Percentiles rank a stretch among this genome's conserved stretches.
Conservation (phyloP, 73 alveolate genomes). For the Paramecium sexaurelia region DNA sequence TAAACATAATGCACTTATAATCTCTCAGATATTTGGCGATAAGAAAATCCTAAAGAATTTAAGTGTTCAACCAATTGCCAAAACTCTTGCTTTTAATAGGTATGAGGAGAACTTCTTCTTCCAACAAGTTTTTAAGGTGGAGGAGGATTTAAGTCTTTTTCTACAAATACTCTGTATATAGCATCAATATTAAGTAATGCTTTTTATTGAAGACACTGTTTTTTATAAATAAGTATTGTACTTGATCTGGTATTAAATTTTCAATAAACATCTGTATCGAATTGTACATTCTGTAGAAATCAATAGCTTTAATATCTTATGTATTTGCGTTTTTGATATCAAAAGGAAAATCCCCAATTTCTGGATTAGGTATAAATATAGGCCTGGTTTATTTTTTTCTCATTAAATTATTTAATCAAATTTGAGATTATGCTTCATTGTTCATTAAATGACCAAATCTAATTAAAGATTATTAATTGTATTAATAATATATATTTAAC, state of each 20-base stretch:
- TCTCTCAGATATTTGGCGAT: not conserved
- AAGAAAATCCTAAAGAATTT: not conserved
- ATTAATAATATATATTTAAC: not conserved
- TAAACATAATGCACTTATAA: conserved; percentile 24
- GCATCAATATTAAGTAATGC: not conserved
- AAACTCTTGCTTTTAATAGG: not conserved
- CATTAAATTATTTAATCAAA: not conserved
- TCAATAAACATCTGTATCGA: not conserved
- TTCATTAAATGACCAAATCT: not conserved
- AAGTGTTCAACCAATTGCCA: not conserved
- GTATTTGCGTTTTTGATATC: not conserved
- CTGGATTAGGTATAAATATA: not conserved
- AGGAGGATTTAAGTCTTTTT: conserved; percentile 33
- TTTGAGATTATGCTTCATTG: not conserved
- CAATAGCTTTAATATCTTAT: not conserved
- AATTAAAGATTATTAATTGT: not conserved
- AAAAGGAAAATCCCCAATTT: conserved; percentile 24
- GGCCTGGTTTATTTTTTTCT: conserved; percentile 6
- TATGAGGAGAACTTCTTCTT: conserved; percentile 23
- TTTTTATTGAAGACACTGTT: not conserved
- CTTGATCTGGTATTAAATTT: not conserved
- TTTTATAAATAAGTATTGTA: not conserved
- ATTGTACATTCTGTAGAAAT: not conserved
- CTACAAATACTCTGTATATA: not conserved
- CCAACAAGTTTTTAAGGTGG: not conserved